Base-by-base conservation (phyloP, 352 stramenopile genomes). In the Globisporangium orthogonon region DNA sequence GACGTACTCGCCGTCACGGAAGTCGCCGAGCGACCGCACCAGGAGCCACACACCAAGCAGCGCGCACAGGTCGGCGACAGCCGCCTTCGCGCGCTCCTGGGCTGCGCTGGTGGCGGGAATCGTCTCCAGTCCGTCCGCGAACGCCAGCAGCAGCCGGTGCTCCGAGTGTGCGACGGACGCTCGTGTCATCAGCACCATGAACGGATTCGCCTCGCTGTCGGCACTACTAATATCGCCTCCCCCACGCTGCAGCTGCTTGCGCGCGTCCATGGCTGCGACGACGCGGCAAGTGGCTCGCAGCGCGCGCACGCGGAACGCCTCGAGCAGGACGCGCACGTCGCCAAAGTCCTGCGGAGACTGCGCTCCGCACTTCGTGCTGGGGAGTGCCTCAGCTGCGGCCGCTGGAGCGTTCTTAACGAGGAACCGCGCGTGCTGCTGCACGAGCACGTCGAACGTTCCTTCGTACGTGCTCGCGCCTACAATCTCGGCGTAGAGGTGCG, bases 381-480 rank as follows among this genome's bases (percentile, higher is more conserved):
- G 28, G 9, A 28, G 5, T 10, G 29, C 23, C 66, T 48, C 1
- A 52, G 45, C 57, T 13, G 46, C 56, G 41, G 75, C 31, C n/a
- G 33, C 50, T 9, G 11, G 39, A 29, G 54, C 49, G 31, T 46
- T 17, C 68, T 90, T 90, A 15, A 85, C 37, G 10, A 91, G 57
- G 57, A 76, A 89, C 0, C 72, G 73, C 11, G 70, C 67, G 56
- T 89, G 78, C 41, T 91, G 78, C 55, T 87, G 73, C 30, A 86
- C 69, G 31, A 91, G 67, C 53, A 91, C 78, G 58, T 91, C 77
- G 46, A 78, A 82, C 23, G 78, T 91, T 18, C 78, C 81, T 72
- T 91, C 78, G 57, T 70, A 86, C 13, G 81, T 91, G 51, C 54
- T 72, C 7, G 73, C 67, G 23, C 74, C 74, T 2, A 87, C 71